phyloP scores from a whole-genome alignment of 2,329 filamentous ascomycete species.

The Xylariales sp. region DNA sequence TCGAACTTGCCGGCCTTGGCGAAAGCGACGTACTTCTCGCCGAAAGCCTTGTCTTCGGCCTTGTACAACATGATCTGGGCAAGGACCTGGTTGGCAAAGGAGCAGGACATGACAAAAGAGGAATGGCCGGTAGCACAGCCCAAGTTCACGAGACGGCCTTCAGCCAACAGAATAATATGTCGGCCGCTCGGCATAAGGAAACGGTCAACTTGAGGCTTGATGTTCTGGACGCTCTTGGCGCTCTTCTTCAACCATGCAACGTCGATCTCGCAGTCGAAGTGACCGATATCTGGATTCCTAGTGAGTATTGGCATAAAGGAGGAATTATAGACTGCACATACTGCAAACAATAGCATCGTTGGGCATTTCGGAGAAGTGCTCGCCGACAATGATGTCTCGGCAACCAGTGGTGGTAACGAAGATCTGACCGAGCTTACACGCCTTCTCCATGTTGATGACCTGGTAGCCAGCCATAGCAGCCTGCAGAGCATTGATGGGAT shows the following conservation, averaged over 20 bases:
- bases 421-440: conserved; percentile 83
- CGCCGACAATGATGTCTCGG: conserved; percentile 90
- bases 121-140: conserved; percentile 99
- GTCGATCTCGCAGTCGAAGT: conserved; percentile 99
- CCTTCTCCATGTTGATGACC: conserved; percentile 98
- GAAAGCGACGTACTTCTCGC: conserved; percentile 94
- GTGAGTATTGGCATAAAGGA: background rate
- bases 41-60: conserved; percentile 79
- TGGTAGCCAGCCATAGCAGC: conserved; percentile 96
- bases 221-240: conserved; percentile 88
- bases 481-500: conserved; percentile 99
- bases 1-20: conserved; percentile 87
- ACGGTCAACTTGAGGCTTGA: conserved; percentile 99
- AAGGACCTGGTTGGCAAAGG: conserved; percentile 99
- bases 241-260: conserved; percentile 99
- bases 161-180: conserved; percentile 96
- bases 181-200: conserved; percentile 90
- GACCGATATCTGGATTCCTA: conserved; percentile 75
- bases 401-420: conserved; percentile 99
- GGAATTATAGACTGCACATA: conserved; percentile 37
- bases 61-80: conserved; percentile 99
- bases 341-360: conserved; percentile 99
- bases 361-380: conserved; percentile 91
- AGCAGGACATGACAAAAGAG: conserved; percentile 99
- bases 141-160: conserved; percentile 98